Evolutionary conservation across 495 filamentous ascomycete genomes (phyloP), one percentile per base, ranked within the genome.

Genomic region (Polyplosphaeria fusca): DNA sequence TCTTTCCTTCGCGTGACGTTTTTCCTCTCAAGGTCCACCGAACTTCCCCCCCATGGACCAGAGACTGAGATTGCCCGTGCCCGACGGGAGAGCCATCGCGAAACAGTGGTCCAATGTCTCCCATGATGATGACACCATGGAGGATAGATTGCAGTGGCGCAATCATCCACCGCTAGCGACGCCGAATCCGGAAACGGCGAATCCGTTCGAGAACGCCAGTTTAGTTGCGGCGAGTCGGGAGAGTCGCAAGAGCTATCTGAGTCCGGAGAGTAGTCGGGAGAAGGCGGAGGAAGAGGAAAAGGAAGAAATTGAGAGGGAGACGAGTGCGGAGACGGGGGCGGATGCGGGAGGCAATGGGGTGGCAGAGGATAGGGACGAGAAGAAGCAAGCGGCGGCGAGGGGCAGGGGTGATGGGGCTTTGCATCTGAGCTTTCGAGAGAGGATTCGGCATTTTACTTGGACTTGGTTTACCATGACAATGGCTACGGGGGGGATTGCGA

Each of bases 401-500:
- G 14, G 7, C 16, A 40, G 40, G 16, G 26, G 18, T 9, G 57
- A 22, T 0, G 53, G 46, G n/a, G 25, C 27, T 18, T 35, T 19
- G 53, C 52, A 64, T 24, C 47, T 72, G 38, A 41, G 48, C 11
- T 69, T 66, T 27, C 63, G 58, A 37, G 62, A 68, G 47, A 40
- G 71, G 30, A 69, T 74, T 27, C 27, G 70, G 40, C 71, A 74
- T 64, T 74, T 74, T 55, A 74, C 71, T 3, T 74, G 71, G 71
- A 74, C 70, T 2, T 73, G 71, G 71, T 73, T 73, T 50, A 69
- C 67, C 7, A 71, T 73, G 69, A 71, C 67, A 5, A 91, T 91
- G 88, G 88, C 89, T 2, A 93, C 89, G 0, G 89, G 89, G 12
- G 89, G 89, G 0, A 74, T 95, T 55, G 85, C 88, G 7, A 93